Evolutionary conservation across 352 stramenopile species (phyloP), one percentile per base, ranked within the genome.

Genomic region (Phytopythium boreale): DNA sequence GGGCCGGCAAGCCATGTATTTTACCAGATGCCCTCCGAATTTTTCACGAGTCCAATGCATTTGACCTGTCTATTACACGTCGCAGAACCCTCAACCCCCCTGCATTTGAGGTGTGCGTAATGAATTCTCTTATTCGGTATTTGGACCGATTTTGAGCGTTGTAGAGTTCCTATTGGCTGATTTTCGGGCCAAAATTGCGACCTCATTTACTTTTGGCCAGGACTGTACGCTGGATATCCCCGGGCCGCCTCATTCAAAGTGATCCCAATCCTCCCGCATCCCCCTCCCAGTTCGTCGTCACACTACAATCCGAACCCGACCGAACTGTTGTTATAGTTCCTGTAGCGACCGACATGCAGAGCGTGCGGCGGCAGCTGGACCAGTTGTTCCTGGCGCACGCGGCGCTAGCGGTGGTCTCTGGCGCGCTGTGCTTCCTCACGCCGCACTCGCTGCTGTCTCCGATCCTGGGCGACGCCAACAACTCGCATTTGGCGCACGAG

Each of bases 401-500:
- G 53, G 80, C 57, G 56, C 79, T 93, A 58, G 70, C 87, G 57
- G 89, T 87, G 62, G 55, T 81, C 57, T 88, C 81, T 26, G 84
- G 84, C 7, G 66, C 69, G 47, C 72, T 91, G 14, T 93, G 84
- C 66, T 90, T 93, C 71, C 62, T 92, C 47, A 87, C 81, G 36
- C 85, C 87, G 52, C 87, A 95, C 74, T 91, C 87, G 64, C 77
- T 92, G 58, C 85, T 93, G 62, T 84, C 82, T 19, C 82, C 82
- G 10, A 80, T 92, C 43, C 82, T 95, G 22, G 80, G 83, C n/a
- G 75, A 84, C 49, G 69, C 74, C 56, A 90, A 73, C 66, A 91
- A 93, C 72, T 89, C 83, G 61, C 87, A 95, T 65, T 75, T 95
- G 62, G 87, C 82, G 43, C 87, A 95, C 67, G 87, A 95, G 61